Base-by-base conservation (phyloP, 2,329 filamentous ascomycete genomes). In the Hymenoscyphus scutula region DNA sequence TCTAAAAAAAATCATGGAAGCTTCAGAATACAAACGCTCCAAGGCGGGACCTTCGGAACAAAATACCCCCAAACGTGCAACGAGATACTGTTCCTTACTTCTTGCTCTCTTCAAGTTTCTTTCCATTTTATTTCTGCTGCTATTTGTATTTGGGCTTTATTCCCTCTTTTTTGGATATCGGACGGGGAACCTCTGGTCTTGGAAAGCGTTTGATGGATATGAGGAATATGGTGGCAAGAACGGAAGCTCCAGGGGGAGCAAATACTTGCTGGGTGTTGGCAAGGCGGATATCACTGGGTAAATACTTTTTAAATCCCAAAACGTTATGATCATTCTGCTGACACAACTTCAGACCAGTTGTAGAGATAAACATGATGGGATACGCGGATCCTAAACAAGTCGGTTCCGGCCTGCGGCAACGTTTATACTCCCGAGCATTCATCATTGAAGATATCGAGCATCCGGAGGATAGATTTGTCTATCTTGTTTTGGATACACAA, bases 301-400 rank as follows among this genome's bases (percentile, higher is more conserved):
- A 41, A 54, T 1, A 3, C n/a, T 13, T 29, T 68, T 64, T 25
- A 64, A 19, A 17, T 19, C 32, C 45, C 19, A 30, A 53, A n/a
- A n/a, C 5, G 38, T 53, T 0, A 25, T 32, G 11, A 29, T 1
- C 13, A 23, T 23, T 53, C 32, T 62, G 34, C 65, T 72, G 58
- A 73, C 54, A 10, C 13, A 0, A 8, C 29, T 41, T 25, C 65
- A 86, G 90, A 1, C 92, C 92, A 0, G 91, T 96, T 13, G 92
- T 96, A 25, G 92, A 97, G 75, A 84, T 97, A 72, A 92, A 92
- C 71, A 84, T 97, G 74, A 95, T 94, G 82, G 93, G 93, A 65
- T 97, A 97, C 79, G 94, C 94, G 34, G 90, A 93, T 75, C 80
- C 88, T n/a, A 84, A 84, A 51, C 94, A 98, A 77, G 78, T 89